Percentiles rank a stretch among this genome's conserved stretches.
Conservation (phyloP, 805 yeast species). For the Metschnikowia borealis region DNA sequence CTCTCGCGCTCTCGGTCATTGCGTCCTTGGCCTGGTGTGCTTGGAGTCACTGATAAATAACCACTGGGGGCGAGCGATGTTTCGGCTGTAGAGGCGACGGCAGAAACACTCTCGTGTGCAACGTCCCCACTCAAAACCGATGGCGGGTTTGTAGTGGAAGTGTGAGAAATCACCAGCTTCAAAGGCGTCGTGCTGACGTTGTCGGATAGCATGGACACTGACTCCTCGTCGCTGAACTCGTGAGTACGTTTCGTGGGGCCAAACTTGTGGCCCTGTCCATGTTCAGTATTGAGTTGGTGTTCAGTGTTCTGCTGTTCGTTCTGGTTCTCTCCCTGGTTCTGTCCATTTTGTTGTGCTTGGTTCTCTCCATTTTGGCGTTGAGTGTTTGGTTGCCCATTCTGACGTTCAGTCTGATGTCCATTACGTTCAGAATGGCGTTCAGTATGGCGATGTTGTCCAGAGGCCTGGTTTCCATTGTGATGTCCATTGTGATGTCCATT, state of each 20-base stretch:
- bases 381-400: background rate
- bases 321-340: too few relatives aligned
- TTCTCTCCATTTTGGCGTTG: background rate
- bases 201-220: conserved; percentile 21
- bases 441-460: too few relatives aligned
- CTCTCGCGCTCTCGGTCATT: conserved; percentile 13
- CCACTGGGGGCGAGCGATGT: conserved; percentile 47
- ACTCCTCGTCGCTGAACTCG: conserved; percentile 16
- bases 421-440: too few relatives aligned
- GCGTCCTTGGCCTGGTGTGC: conserved; percentile 9
- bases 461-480: too few relatives aligned
- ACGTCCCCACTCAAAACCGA: conserved; percentile 34
- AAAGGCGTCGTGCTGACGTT: conserved; percentile 48
- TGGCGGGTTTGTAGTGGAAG: conserved; percentile 36
- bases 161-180: conserved; percentile 40
- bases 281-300: conserved; percentile 5
- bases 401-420: too few relatives aligned
- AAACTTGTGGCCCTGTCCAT: conserved; percentile 2
- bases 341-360: background rate
- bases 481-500: background rate
- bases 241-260: conserved; percentile 8
- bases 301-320: background rate
- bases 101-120: conserved; percentile 27
- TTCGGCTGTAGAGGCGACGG: conserved; percentile 45
- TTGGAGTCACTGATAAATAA: conserved; percentile 17